Conservation (phyloP, 108 stramenopile species). For the Stephanodiscus triporus region DNA sequence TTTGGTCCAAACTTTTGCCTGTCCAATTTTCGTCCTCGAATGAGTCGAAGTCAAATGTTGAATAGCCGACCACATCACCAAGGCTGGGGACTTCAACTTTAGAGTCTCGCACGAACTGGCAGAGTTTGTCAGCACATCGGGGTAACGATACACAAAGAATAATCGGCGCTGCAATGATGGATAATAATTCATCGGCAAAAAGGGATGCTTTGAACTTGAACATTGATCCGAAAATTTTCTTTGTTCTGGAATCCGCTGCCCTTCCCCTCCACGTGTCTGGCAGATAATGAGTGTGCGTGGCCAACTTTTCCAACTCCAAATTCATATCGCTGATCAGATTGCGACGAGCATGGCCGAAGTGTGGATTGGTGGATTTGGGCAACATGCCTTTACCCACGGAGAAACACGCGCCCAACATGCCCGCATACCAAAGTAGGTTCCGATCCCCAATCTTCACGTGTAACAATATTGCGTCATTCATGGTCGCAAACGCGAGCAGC, state of each 20-base stretch:
- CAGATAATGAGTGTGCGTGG: constrained; percentile 90
- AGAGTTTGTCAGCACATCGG: constrained; percentile 78
- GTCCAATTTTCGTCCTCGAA: constrained; percentile 83
- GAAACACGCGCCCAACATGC: constrained; percentile 78
- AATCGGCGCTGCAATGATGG: constrained; percentile 89
- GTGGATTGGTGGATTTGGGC: constrained; percentile 58
- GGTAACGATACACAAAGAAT: constrained; percentile 89
- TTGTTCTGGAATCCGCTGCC: constrained; percentile 67
- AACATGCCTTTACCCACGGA: constrained; percentile 81
- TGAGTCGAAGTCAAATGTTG: constrained; percentile 91
- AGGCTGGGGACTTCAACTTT: constrained; percentile 82
- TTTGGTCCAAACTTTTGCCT: constrained; percentile 33
- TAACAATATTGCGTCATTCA: constrained; percentile 93
- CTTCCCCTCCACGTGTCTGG: constrained; percentile 83
- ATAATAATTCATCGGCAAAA: constrained; percentile 73
- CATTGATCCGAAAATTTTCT: constrained; percentile 65
- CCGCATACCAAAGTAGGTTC: constrained; percentile 94
- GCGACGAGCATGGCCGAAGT: constrained; percentile 48
- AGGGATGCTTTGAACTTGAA: constrained; percentile 89
- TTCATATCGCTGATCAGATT: constrained; percentile 79
- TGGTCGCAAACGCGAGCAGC: constrained; percentile 81
- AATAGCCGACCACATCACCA: constrained; percentile 92
- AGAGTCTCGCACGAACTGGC: constrained; percentile 79
- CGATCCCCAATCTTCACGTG: constrained; percentile 91
- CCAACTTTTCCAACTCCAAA: constrained; percentile 61